phyloP scores from a whole-genome alignment of 345 rosid genomes.

The Garcia nutans region DNA sequence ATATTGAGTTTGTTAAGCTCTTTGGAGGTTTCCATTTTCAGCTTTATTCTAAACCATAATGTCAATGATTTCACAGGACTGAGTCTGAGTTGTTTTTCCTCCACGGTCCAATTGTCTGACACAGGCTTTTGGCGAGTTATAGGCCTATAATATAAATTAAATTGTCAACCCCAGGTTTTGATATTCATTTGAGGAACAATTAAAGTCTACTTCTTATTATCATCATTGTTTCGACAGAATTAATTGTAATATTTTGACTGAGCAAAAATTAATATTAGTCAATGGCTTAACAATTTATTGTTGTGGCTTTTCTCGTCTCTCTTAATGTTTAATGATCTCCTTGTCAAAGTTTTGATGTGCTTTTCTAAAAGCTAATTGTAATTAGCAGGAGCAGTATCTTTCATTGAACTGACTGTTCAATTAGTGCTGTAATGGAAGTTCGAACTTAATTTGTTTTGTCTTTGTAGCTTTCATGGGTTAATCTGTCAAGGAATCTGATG shows the following conservation, averaged over 20 bases:
- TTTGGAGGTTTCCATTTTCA: neutral
- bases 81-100: neutral
- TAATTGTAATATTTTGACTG: neutral
- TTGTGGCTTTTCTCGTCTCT: neutral
- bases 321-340: neutral
- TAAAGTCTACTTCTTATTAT: neutral
- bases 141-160: neutral
- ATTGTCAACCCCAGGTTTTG: neutral
- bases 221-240: neutral
- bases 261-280: neutral
- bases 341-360: neutral
- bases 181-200: neutral
- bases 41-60: neutral
- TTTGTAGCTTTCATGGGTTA: constrained; percentile 71
- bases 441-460: constrained; percentile 16
- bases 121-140: neutral
- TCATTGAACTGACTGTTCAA: neutral
- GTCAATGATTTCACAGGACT: neutral
- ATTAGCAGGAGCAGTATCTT: neutral
- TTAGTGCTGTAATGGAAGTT: neutral
- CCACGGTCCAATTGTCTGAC: neutral
- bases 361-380: neutral
- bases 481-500: constrained; percentile 57
- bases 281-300: neutral
- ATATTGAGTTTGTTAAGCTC: neutral